A percentile compares a stretch with the other conserved stretches of the same genome.
These are phyloP conservation scores for Rusavskia elegans DNA, from an alignment of 495 filamentous ascomycete genomes.

Conservation along the genomic window DNA sequence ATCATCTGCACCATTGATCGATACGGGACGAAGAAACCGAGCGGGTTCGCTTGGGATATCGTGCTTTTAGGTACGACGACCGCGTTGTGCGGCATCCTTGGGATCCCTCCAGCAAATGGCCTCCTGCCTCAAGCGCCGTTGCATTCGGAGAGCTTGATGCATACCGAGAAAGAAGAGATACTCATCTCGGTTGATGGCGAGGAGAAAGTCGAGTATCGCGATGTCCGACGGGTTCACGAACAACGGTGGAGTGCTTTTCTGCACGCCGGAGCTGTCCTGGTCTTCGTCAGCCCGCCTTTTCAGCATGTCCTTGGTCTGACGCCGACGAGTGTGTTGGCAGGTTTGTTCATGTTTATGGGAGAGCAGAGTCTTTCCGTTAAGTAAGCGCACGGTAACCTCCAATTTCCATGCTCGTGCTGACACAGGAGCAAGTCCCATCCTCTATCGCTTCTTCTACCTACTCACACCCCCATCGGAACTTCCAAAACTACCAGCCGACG, in stretches of 20 bases:
- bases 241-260: slow-evolving; percentile 54
- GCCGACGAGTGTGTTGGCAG: slow-evolving; percentile 51
- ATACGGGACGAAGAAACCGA: slow-evolving; percentile 49
- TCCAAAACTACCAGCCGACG: slow-evolving; percentile 33
- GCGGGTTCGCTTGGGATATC: slow-evolving; percentile 58
- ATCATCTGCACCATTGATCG: slow-evolving; percentile 57
- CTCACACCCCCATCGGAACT: slow-evolving; percentile 50
- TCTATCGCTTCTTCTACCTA: slow-evolving; percentile 46
- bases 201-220: slow-evolving; percentile 23
- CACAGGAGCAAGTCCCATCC: slow-evolving; percentile 30
- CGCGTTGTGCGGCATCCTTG: slow-evolving; percentile 50
- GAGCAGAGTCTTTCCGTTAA: slow-evolving; percentile 56
- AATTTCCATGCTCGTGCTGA: slow-evolving; percentile 2
- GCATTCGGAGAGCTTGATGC: slow-evolving; percentile 51
- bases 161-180: slow-evolving; percentile 31
- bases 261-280: slow-evolving; percentile 43
- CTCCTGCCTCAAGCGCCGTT: slow-evolving; percentile 55
- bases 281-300: slow-evolving; percentile 48
- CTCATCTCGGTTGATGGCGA: slow-evolving; percentile 22
- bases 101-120: slow-evolving; percentile 55
- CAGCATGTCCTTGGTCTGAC: slow-evolving; percentile 55
- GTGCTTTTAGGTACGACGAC: slow-evolving; percentile 53
- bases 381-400: slow-evolving; percentile 12
- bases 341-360: slow-evolving; percentile 59
- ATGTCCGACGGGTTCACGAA: slow-evolving; percentile 42